phyloP scores from a whole-genome alignment of 345 rosid species.

The Anacardium occidentale region DNA sequence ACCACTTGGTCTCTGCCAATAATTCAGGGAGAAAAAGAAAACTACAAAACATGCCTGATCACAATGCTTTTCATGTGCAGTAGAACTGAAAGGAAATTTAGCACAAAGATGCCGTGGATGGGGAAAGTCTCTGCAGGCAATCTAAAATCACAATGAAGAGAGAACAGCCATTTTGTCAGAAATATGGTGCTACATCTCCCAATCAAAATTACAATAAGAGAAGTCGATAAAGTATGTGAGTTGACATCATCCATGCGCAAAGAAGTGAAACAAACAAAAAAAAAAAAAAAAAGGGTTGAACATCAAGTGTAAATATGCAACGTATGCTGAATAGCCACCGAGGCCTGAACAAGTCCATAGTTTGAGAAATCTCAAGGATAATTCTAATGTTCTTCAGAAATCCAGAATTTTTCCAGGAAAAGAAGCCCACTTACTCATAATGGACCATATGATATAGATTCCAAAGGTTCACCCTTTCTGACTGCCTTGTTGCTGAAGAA shows the following conservation, averaged over 20 bases:
- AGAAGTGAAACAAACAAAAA: too few relatives aligned
- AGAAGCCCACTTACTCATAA: background rate
- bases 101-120: conserved; percentile 82
- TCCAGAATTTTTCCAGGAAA: background rate
- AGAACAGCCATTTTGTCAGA: conserved; percentile 9
- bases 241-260: background rate
- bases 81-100: conserved; percentile 55
- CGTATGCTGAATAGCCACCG: background rate
- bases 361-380: background rate
- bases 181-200: background rate
- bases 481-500: conserved; percentile 9
- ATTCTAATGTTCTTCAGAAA: background rate
- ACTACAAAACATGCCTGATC: conserved; percentile 48
- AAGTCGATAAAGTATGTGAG: background rate
- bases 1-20: background rate
- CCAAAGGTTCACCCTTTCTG: conserved; percentile 8
- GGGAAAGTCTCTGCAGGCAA: conserved; percentile 92
- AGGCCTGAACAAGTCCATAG: background rate
- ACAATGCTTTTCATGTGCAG: conserved; percentile 57
- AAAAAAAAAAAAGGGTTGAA: background rate
- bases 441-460: conserved; percentile 6
- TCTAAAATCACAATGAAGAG: conserved; percentile 39
- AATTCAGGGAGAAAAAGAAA: background rate
- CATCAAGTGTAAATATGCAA: background rate
- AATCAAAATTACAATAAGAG: background rate